Percentiles rank a stretch among this genome's conserved stretches.
Conservation (phyloP, 2,329 filamentous ascomycete genomes). For the Claviceps maximensis region DNA sequence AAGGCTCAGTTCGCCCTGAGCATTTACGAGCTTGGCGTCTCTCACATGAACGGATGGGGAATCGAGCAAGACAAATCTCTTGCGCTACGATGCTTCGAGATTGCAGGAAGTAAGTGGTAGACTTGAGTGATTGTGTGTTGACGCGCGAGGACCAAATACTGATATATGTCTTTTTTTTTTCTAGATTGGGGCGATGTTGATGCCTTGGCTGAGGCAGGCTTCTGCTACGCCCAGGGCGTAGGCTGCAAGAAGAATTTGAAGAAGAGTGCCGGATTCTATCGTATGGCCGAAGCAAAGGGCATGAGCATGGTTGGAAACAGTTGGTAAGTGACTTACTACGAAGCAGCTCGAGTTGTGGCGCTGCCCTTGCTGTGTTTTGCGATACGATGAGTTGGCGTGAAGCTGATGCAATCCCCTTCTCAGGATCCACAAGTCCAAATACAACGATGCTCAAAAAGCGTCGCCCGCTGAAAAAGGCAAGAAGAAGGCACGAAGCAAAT, state of each 20-base stretch:
- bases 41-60: conserved; percentile 97
- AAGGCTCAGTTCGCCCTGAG: conserved; percentile 90
- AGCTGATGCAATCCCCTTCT: background rate
- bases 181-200: conserved; percentile 86
- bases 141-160: background rate
- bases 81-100: conserved; percentile 87
- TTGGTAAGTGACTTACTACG: conserved; percentile 51
- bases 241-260: conserved; percentile 94
- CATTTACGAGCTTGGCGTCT: conserved; percentile 92
- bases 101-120: conserved; percentile 66
- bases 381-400: background rate
- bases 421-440: conserved; percentile 96
- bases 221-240: conserved; percentile 87
- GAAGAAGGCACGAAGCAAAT: conserved; percentile 64
- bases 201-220: conserved; percentile 85
- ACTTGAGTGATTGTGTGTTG: too few species aligned
- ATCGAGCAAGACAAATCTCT: conserved; percentile 83
- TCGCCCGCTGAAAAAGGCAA: conserved; percentile 32
- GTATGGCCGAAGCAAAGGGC: conserved; percentile 79
- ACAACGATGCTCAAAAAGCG: conserved; percentile 49
- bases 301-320: conserved; percentile 98
- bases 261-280: conserved; percentile 84
- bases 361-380: too few species aligned
- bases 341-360: background rate
- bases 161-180: background rate